Base-by-base conservation (phyloP, 2,329 filamentous ascomycete genomes). In the Escovopsis sp. region DNA sequence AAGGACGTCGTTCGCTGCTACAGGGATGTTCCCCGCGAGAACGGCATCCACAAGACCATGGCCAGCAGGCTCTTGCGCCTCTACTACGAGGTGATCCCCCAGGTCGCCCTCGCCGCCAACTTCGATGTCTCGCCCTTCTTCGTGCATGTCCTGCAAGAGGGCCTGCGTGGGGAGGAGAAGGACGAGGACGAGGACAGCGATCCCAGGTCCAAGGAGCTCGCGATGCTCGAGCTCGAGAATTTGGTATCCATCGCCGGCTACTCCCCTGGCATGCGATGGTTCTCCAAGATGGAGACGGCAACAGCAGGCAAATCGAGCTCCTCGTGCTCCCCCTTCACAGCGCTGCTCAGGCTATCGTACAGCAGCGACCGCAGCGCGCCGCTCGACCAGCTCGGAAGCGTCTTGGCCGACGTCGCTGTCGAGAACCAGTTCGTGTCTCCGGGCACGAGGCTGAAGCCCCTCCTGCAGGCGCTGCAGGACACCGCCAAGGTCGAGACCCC, bases 191-290 rank as follows among this genome's bases (percentile, higher is more conserved):
- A n/a, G n/a, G n/a, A n/a, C n/a, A n/a, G n/a, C n/a, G 63, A 72
- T 32, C 55, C 58, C 3, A 57, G 63, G 35, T 58, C 66, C 33
- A 56, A 64, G 34, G 65, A 66, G 1, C 61, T 87, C 32, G 63
- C 72, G 16, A 54, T 80, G 9, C 71, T 87, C 48, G 83, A 93
- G 55, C 62, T 94, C 19, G 78, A 86, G 52, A 82, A 88, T 52
- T 63, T 93, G 14, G 72, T 94, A 14, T 70, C 76, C 21, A 82
- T 94, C 51, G 85, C 87, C 4, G 72, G 76, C 42, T 74, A 78
- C 46, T 92, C 86, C 3, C 76, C 82, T 1, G 77, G 78, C 5
- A 90, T 94, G 76, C 76, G 80, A 42, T 96, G 88, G 88, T 94
- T 90, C 62, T 70, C 80, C 42, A 87, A 82, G 49, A 70, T 62